phyloP scores from a whole-genome alignment of 2,329 filamentous ascomycete species.

The Scedosporium dehoogii region DNA sequence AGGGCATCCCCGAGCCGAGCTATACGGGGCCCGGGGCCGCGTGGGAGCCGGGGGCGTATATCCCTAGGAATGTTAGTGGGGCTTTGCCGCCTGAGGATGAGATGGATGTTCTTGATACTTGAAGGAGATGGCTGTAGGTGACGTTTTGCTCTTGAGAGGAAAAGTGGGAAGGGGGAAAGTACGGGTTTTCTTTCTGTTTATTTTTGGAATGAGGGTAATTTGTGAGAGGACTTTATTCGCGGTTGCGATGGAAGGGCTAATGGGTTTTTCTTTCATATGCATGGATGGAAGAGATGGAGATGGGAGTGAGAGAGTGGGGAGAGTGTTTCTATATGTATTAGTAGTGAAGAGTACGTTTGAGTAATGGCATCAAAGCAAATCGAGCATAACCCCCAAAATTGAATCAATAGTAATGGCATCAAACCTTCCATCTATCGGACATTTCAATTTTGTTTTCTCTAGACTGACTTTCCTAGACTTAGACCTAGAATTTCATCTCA shows the following conservation, averaged over 20 bases:
- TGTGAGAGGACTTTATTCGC: too few relatives aligned
- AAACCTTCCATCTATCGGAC: not conserved
- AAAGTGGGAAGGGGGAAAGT: not conserved
- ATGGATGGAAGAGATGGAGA: too few relatives aligned
- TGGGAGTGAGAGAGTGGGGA: too few relatives aligned
- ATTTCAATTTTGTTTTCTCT: not conserved
- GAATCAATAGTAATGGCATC: not conserved
- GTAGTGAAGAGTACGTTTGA: too few relatives aligned
- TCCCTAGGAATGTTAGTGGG: conserved; percentile 25
- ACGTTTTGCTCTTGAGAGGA: too few relatives aligned
- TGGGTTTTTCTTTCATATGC: too few relatives aligned
- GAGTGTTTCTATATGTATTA: too few relatives aligned
- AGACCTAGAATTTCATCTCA: too few relatives aligned
- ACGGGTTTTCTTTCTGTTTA: not conserved
- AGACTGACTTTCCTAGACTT: not conserved
- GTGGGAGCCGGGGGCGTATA: conserved; percentile 42
- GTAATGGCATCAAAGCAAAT: not conserved
- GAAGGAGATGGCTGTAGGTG: conserved; percentile 5
- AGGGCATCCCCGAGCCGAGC: conserved; percentile 28
- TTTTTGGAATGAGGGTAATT: too few relatives aligned
- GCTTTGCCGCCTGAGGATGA: conserved; percentile 29
- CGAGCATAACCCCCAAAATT: conserved; percentile 1
- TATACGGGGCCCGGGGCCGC: conserved; percentile 38
- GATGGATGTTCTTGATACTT: conserved; percentile 29
- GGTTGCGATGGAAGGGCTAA: too few relatives aligned